Evolutionary conservation across 2,329 filamentous ascomycete genomes (phyloP), one percentile per base, ranked within the genome.

Genomic region (Cladosporium sp.): DNA sequence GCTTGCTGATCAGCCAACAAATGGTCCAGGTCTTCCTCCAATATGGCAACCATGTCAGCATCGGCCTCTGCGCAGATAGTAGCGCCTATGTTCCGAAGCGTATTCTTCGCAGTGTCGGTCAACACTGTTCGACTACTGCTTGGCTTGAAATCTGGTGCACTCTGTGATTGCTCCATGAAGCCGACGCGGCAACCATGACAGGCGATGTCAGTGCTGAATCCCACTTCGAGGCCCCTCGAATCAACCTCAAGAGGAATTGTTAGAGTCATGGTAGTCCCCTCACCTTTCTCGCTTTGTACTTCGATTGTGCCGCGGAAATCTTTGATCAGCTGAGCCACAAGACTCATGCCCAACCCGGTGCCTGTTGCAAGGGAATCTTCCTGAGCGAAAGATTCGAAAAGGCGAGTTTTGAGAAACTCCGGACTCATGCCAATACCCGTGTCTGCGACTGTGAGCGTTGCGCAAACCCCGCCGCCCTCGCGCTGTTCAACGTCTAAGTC

Each of bases 351-450:
- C 0, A 88, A 69, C 0, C 85, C 85, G 0, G 80, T 80, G 0
- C 85, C 85, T 0, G 79, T 76, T 0, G 78, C 73, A 1, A 88
- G 64, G 0, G 71, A 68, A 40, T 86, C 76, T 58, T 88, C 85
- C 54, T 88, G 85, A 0, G 75, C 68, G 54, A 87, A 88, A 0
- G 83, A 80, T 0, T 75, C 79, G 62, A 83, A 88, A 0, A 88
- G 66, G 12, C 39, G 19, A 2, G 19, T 13, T 7, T 41, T 13
- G 11, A 27, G 39, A 15, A 27, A 41, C 12, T 27, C 13, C 13
- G 2, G 39, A 27, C 19, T 4, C 3, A 41, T 41, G 4, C 39
- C 39, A 5, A 19, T 11, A 7, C 39, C 39, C 9, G 39, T 27
- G 15, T 41, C 39, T 15, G 19, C 27, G 2, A 41, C 39, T 12